phyloP scores from a whole-genome alignment of 805 yeast species.

The Monosporozyma siamensis region DNA sequence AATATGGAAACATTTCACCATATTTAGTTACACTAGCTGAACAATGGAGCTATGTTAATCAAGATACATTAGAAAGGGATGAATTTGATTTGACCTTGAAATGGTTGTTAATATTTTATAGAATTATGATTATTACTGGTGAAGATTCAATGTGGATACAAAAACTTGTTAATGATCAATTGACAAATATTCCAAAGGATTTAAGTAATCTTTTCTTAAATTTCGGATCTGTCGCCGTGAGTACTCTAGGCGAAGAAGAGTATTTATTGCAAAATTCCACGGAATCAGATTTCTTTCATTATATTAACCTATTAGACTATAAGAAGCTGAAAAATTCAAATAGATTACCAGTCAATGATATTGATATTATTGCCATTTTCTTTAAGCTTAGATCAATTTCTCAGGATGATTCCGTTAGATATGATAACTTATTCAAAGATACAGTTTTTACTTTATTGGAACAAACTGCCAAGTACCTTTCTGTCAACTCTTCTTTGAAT shows the following conservation, averaged over 20 bases:
- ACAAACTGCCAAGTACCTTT: constrained; percentile 37
- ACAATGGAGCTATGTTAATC: constrained; percentile 50
- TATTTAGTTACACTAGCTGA: constrained; percentile 51
- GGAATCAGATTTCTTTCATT: constrained; percentile 30
- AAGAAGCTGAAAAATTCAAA: constrained; percentile 20
- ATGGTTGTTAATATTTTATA: constrained; percentile 46
- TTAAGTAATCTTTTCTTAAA: constrained; percentile 12
- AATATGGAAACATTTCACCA: constrained; percentile 40
- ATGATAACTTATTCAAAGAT: constrained; percentile 17
- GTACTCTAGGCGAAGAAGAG: constrained; percentile 10
- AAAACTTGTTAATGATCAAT: constrained; percentile 4
- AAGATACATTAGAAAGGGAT: constrained; percentile 1
- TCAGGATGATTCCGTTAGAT: constrained; percentile 14
- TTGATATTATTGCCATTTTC: constrained; percentile 42
- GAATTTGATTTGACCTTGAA: constrained; percentile 22
- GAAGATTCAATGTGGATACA: constrained; percentile 37
- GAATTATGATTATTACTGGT: constrained; percentile 46
- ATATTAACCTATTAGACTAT: constrained; percentile 27
- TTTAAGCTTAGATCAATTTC: constrained; percentile 32
- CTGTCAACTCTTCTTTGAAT: constrained; percentile 5
- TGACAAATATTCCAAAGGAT: constrained; percentile 9
- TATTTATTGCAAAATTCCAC: constrained; percentile 12
- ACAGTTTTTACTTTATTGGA: constrained; percentile 34
- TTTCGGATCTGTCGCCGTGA: constrained; percentile 10
- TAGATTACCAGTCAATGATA: constrained; percentile 36